Percentiles rank a stretch among this genome's conserved stretches.
phyloP scores from a whole-genome alignment of 2,329 filamentous ascomycete species.

The Aurifilum marmelostoma region DNA sequence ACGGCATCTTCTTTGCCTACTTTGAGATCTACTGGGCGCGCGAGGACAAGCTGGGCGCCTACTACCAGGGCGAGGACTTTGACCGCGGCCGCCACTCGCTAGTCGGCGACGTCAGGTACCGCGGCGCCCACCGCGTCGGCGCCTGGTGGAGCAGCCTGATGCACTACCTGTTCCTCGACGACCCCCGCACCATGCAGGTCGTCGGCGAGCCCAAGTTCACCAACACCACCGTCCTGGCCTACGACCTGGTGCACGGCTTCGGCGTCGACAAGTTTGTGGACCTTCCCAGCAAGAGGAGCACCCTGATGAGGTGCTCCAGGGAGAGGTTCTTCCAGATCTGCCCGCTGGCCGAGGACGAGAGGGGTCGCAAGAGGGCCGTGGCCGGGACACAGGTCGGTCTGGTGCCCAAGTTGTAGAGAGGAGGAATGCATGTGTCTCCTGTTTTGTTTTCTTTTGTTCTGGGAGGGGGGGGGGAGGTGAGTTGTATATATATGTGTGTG shows the following conservation, averaged over 20 bases:
- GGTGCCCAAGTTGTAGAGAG: conserved; percentile 54
- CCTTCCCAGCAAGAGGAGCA: conserved; percentile 71
- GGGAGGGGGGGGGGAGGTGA: too few species aligned
- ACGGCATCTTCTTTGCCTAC: conserved; percentile 73
- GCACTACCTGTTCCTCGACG: conserved; percentile 66
- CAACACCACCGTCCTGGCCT: conserved; percentile 70
- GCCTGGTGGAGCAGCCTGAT: conserved; percentile 66
- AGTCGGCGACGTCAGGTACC: conserved; percentile 62
- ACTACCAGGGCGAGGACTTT: conserved; percentile 59
- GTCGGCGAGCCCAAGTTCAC: conserved; percentile 75
- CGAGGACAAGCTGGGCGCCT: conserved; percentile 60
- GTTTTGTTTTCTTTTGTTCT: too few species aligned
- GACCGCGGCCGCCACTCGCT: conserved; percentile 63
- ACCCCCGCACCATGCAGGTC: conserved; percentile 58
- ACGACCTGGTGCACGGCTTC: conserved; percentile 75
- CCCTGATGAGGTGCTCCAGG: conserved; percentile 65
- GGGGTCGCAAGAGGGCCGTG: conserved; percentile 54
- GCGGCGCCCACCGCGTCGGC: conserved; percentile 62
- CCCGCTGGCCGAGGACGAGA: conserved; percentile 51
- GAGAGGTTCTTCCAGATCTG: conserved; percentile 73
- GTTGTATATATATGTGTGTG: too few species aligned
- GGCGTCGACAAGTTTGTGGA: conserved; percentile 74
- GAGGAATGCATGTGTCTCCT: too few species aligned
- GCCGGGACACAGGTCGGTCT: conserved; percentile 57
- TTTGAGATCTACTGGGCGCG: conserved; percentile 80